Evolutionary conservation across 78 protist genomes (phyloP), one percentile per base, ranked within the genome.

Genomic region (Emiliania huxleyi): DNA sequence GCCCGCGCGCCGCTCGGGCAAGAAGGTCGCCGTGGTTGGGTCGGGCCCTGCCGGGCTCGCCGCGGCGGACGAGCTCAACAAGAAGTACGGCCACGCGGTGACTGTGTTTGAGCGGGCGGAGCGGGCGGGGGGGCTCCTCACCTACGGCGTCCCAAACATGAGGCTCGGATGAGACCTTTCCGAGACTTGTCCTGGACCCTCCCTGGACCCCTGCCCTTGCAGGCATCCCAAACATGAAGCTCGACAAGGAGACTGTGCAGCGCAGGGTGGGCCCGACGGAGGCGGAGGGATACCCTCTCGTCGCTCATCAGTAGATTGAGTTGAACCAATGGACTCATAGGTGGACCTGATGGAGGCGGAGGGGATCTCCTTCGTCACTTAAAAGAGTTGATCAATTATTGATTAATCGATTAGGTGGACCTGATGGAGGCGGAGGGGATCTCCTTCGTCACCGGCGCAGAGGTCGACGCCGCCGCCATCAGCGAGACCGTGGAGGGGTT

Each of bases 181-280:
- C n/a, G n/a, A n/a, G n/a, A n/a, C n/a, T n/a, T n/a, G n/a, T n/a
- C n/a, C n/a, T n/a, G n/a, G n/a, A n/a, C n/a, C n/a, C n/a, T n/a
- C n/a, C n/a, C n/a, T n/a, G n/a, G n/a, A n/a, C n/a, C n/a, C 42
- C n/a, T n/a, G n/a, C n/a, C n/a, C n/a, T n/a, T n/a, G n/a, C n/a
- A n/a, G n/a, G n/a, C n/a, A 96, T 97, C 87, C 98, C 98, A 5
- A 95, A 95, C 93, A 96, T 96, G 97, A 97, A 97, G 95, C 94
- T 95, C 45, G 97, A 94, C 84, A 96, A 96, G 96, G 26, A 44
- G 29, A 33, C 29, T 29, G 96, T 96, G 89, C 95, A 94, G 93
- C 95, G 98, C 29, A 85, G 98, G 23, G 75, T 96, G 96, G 96
- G 95, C 93, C 94, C 42, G 97, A 94, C 87, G n/a, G n/a, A n/a